Base-by-base conservation (phyloP, 331 rosid species). In the Rosa hybrid region DNA sequence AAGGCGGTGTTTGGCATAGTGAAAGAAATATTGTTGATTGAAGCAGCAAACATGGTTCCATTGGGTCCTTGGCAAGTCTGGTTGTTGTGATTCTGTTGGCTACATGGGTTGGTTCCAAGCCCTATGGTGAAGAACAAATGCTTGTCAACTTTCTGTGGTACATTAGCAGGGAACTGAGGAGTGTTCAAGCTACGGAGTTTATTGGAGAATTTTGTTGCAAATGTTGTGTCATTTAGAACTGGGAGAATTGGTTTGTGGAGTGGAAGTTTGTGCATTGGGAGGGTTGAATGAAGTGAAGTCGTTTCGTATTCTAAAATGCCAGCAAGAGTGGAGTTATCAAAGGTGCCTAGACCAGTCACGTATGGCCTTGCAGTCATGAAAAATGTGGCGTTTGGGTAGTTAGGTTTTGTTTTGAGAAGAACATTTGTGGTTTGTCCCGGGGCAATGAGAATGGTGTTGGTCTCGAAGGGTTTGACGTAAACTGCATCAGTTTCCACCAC, bases 51-150 rank as follows among this genome's bases (percentile, higher is more conserved):
- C 86, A 74, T 83, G 51, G 86, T 74, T 18, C 74, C 72, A 39
- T 79, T 83, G 8, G 86, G 86, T 20, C 87, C 87, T 20, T 76
- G 87, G 13, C 86, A 83, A 6, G 86, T 83, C 41, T 74, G 56
- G 83, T 83, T 74, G 17, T 45, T 18, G 2, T 59, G 65, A 6
- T 59, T 10, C 25, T 21, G 14, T 0, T 54, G 64, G 77, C 20
- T 59, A n/a, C 86, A 83, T 2, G 87, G 81, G 39, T 49, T 80
- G 71, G 84, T 84, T 45, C 87, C 87, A 6, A 84, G 84, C 6
- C 87, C 87, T 4, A 84, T n/a, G 7, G 87, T 84, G 81, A 84
- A 84, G 75, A 84, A 68, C 38, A 84, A 77, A 4, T 3, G 65
- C 20, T 59, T 72, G 44, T 81, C 85, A 45, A 84, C 68, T 12